A percentile compares a stretch with the other conserved stretches of the same genome.
Evolutionary conservation across 208 protist species (phyloP).

Genomic region (Leishmania tarentolae): DNA sequence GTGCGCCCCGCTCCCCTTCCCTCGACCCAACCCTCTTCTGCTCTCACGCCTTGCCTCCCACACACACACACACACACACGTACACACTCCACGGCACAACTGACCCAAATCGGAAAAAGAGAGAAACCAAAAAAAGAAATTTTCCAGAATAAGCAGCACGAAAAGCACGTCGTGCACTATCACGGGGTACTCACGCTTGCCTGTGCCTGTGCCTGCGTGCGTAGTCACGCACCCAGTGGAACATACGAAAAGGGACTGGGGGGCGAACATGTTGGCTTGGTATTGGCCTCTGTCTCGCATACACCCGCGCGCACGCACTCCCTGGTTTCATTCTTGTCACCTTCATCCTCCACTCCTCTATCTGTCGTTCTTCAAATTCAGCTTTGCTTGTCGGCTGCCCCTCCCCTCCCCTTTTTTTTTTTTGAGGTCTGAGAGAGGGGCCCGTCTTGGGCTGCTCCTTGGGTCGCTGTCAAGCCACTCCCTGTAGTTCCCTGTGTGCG

Average conservation of each 20-base stretch:
- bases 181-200: not conserved
- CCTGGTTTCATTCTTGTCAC: not conserved
- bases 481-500: not conserved
- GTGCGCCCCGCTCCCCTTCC: not conserved
- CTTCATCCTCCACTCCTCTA: not conserved
- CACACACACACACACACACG: not conserved
- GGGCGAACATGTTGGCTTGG: too few relatives aligned
- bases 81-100: too few relatives aligned
- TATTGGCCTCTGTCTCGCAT: too few relatives aligned
- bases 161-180: not conserved
- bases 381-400: not conserved
- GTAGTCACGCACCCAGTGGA: not conserved
- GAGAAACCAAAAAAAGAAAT: too few relatives aligned
- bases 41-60: not conserved
- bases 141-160: too few relatives aligned
- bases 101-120: not conserved
- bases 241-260: too few relatives aligned
- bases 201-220: not conserved
- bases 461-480: not conserved
- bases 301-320: too few relatives aligned
- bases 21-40: not conserved
- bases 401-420: too few relatives aligned
- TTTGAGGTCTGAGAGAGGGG: not conserved
- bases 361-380: constrained; percentile 6
- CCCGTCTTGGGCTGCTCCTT: not conserved